Conservation (phyloP, 2,329 filamentous ascomycete species). For the Calonectria henricotiae region DNA sequence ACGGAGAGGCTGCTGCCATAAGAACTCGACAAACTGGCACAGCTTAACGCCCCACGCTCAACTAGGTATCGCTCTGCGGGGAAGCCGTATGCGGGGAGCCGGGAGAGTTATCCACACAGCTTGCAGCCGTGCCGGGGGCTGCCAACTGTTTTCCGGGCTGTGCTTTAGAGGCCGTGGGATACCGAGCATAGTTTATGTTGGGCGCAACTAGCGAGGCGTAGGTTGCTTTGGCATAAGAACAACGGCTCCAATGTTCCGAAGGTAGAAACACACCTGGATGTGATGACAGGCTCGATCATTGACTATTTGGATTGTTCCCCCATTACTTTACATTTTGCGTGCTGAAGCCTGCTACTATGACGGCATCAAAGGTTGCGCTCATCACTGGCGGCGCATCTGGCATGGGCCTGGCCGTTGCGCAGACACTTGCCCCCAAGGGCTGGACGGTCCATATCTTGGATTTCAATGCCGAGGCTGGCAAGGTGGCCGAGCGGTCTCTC, state of each 20-base stretch:
- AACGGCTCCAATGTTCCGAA: too few species aligned
- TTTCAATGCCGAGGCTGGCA: constrained; percentile 27
- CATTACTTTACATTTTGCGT: not conserved
- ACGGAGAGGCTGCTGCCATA: too few species aligned
- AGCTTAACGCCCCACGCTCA: too few species aligned
- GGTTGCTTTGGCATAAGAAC: not conserved
- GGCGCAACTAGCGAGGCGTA: not conserved
- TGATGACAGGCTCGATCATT: not conserved
- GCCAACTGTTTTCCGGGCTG: constrained; percentile 33
- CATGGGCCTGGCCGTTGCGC: constrained; percentile 34
- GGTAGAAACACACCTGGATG: not conserved
- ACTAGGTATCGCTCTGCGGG: constrained; percentile 16
- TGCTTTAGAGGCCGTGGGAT: too few species aligned
- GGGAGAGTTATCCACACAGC: constrained; percentile 27
- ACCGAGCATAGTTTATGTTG: not conserved
- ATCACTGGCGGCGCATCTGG: constrained; percentile 31
- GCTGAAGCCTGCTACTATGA: not conserved
- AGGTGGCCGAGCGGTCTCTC: constrained; percentile 6
- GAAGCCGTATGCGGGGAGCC: constrained; percentile 27
- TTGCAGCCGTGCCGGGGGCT: constrained; percentile 3
- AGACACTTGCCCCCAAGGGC: constrained; percentile 22
- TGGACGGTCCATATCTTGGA: constrained; percentile 35
- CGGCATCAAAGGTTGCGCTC: constrained; percentile 28
- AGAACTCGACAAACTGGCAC: too few species aligned
- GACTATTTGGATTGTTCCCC: not conserved